Evolutionary conservation across 352 stramenopile genomes (phyloP).

Genomic region (Globisporangium yorkense): DNA sequence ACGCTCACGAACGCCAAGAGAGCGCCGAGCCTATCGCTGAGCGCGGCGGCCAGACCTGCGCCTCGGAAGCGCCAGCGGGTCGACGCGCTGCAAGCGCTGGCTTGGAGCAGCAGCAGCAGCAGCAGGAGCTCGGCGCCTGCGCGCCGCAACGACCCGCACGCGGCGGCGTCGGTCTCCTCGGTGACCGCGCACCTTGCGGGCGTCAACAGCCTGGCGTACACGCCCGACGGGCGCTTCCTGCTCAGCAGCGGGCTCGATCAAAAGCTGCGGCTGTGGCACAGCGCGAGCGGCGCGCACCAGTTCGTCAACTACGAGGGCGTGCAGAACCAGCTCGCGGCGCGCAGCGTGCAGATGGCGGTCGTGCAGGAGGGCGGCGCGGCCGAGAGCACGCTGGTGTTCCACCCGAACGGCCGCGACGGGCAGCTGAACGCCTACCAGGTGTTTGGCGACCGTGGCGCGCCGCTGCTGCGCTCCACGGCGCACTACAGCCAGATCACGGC

Average conservation of each 20-base stretch:
- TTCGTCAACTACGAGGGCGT: constrained; percentile 68
- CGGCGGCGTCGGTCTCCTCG: constrained; percentile 38
- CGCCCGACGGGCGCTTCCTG: constrained; percentile 54
- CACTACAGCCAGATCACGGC: constrained; percentile 59
- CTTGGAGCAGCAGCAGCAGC: neutral
- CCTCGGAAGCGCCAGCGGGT: constrained; percentile 26
- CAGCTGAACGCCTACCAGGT: constrained; percentile 42
- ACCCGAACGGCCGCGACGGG: constrained; percentile 50
- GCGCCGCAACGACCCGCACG: constrained; percentile 45
- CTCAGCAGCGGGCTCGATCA: constrained; percentile 56
- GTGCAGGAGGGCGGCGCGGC: constrained; percentile 47
- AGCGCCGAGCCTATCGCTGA: constrained; percentile 25
- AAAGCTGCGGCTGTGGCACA: constrained; percentile 63
- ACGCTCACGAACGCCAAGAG: constrained; percentile 46
- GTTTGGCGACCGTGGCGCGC: constrained; percentile 35
- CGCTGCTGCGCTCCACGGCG: constrained; percentile 26
- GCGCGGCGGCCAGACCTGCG: constrained; percentile 4
- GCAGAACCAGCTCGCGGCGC: constrained; percentile 20
- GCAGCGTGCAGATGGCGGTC: constrained; percentile 50
- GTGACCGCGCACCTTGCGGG: constrained; percentile 41
- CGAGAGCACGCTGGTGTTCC: constrained; percentile 49
- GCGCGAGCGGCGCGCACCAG: constrained; percentile 44
- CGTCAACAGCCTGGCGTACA: constrained; percentile 60
- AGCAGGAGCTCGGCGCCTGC: neutral
- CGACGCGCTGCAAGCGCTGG: neutral